Conservation (phyloP, 2,329 filamentous ascomycete genomes). For the Akanthomyces muscarius region DNA sequence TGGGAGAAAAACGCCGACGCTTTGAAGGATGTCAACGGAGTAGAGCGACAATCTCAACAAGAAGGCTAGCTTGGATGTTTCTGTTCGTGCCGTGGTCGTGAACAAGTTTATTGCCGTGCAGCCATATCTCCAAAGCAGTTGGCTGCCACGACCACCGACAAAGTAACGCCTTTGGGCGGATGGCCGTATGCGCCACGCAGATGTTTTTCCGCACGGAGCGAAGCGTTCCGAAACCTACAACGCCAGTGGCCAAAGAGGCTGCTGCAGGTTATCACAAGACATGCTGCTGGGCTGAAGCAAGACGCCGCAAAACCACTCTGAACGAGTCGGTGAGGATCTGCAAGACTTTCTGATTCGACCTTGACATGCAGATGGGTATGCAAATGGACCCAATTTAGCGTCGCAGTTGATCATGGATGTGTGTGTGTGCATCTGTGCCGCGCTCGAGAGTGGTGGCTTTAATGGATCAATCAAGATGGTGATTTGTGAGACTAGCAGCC, state of each 20-base stretch:
- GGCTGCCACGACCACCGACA: neutral
- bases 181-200: neutral
- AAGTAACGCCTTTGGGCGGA: neutral
- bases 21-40: neutral
- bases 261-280: conserved; percentile 16
- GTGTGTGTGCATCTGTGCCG: neutral
- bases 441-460: neutral
- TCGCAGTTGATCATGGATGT: neutral
- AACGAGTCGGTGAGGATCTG: conserved; percentile 17
- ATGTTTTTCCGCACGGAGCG: conserved; percentile 6
- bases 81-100: neutral
- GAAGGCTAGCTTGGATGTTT: neutral
- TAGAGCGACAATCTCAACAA: neutral
- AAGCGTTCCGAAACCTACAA: conserved; percentile 6
- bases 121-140: neutral
- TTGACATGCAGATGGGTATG: conserved; percentile 1
- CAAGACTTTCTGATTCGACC: conserved; percentile 3
- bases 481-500: conserved; percentile 2
- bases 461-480: conserved; percentile 4
- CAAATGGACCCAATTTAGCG: conserved; percentile 1
- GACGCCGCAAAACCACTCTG: conserved; percentile 4
- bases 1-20: neutral
- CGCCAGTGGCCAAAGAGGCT: neutral
- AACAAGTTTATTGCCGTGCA: neutral
- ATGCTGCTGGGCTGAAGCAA: conserved; percentile 6